These are phyloP conservation scores for Strobilomyces confusus DNA, from an alignment of 768 basidiomycete species.

Conservation along the genomic window DNA sequence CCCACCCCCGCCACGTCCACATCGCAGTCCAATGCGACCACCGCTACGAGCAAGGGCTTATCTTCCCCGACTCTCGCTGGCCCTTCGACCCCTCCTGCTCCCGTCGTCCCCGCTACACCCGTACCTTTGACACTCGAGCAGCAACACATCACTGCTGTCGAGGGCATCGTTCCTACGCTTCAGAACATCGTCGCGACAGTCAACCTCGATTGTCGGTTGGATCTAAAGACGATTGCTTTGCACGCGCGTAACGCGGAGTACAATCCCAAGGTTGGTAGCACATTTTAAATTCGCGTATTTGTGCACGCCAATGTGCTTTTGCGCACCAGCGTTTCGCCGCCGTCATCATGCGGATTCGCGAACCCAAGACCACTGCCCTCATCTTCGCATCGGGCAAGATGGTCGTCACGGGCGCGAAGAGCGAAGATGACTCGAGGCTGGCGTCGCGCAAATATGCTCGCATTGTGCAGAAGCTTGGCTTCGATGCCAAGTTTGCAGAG, in stretches of 20 bases:
- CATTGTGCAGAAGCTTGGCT: constrained; percentile 98
- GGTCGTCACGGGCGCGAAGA: constrained; percentile 99
- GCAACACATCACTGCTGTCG: constrained; percentile 93
- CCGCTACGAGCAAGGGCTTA: constrained; percentile 29
- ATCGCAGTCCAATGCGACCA: constrained; percentile 28
- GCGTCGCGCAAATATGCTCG: constrained; percentile 98
- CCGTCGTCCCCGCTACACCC: constrained; percentile 62
- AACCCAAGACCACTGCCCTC: constrained; percentile 98
- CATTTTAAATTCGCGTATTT: constrained; percentile 32
- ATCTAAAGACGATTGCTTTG: constrained; percentile 96
- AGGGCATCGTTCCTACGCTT: constrained; percentile 97
- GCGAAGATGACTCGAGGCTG: constrained; percentile 94
- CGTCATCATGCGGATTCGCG: constrained; percentile 99
- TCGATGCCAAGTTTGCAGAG: constrained; percentile 98
- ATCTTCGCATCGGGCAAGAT: constrained; percentile 99
- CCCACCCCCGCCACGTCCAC: constrained; percentile 3
- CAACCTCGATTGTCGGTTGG: constrained; percentile 93
- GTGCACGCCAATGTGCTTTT: constrained; percentile 59
- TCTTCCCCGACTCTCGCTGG: constrained; percentile 47
- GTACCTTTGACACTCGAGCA: constrained; percentile 80
- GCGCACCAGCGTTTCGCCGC: constrained; percentile 97
- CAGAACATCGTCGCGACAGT: constrained; percentile 99
- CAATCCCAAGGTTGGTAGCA: constrained; percentile 94
- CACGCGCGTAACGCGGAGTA: constrained; percentile 99
- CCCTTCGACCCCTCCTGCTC: constrained; percentile 51